Base-by-base conservation (phyloP, 2,329 filamentous ascomycete species). In the Phaeosphaeriaceae sp. region DNA sequence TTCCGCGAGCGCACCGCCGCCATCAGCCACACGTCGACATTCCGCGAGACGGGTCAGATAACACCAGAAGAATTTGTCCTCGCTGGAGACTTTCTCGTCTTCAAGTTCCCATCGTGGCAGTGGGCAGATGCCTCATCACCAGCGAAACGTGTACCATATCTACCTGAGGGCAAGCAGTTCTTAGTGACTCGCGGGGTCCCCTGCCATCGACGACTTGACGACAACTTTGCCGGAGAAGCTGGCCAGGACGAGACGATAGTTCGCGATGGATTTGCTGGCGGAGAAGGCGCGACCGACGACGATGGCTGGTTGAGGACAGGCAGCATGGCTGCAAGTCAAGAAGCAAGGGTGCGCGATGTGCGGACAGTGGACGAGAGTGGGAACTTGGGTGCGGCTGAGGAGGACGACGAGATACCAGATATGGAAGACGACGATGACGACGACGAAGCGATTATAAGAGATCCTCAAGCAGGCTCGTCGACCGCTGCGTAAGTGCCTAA, bases 91-190 rank as follows among this genome's bases (percentile, higher is more conserved):
- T 99, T 98, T 78, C 89, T 99, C 40, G 94, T 97, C 74, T 97
- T 96, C 88, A 98, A 97, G 83, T 99, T 99, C 81, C 95, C 94
- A 9, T 97, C 94, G 58, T 99, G 95, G 95, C 91, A 92, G 51
- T 99, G 95, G 95, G 89, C 91, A 66, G 92, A 95, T 71, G 94
- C 94, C 67, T 91, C 94, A 55, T 88, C 89, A n/a, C 87, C 89
- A 1, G 85, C 87, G 61, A 92, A 93, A 77, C 90, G 93, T 64
- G 91, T 92, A 55, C 83, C 84, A 65, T 92, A 97, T 75, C 88
- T 99, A 3, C 95, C 95, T 0, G 81, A 89, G 0, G 92, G 91
- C 52, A 99, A 98, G 82, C 95, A 99, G 85, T 99, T 93, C 74
- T 86, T 99, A 40, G 91, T 98, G 44, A 97, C 95, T 11, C 91